Base-by-base conservation (phyloP, 2,329 filamentous ascomycete genomes). In the Aspergillus neoniger region DNA sequence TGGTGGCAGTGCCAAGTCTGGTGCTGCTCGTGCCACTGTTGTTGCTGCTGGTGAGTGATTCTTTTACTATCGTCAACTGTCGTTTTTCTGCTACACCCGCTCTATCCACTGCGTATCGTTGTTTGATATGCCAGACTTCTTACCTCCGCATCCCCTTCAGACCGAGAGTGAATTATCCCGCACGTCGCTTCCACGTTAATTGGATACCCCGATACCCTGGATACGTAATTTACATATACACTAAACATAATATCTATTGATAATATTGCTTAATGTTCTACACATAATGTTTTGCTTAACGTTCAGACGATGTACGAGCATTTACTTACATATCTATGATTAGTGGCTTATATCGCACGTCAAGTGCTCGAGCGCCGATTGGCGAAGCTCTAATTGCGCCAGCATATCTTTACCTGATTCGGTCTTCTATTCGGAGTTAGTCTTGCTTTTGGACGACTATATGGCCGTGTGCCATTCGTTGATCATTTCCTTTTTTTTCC, bases 11-110 rank as follows among this genome's bases (percentile, higher is more conserved):
- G 74, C 72, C 15, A 76, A 72, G 57, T 69, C 73, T 7, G 77
- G 75, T 32, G 70, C 73, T 49, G 65, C 72, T 9, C 70, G 78
- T 36, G 76, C 71, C 60, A 67, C 72, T 15, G 67, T 71, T 63
- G 68, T 75, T 63, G 72, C 76, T 64, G 69, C 76, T 51, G 70
- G 78, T 80, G 66, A 78, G 78, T 79, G 59, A 70, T 56, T 43
- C 25, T 57, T 57, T 32, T 49, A 32, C 17, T 21, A 14, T 14
- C 12, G 15, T 10, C 17, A 2, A 5, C 4, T 14, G 32, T 36
- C 32, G 4, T 14, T 36, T 15, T 14, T 15, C 1, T 15, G 10
- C 32, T 36, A 6, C 32, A 15, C 15, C 32, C 32, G 5, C 10
- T 36, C 5, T 4, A 5, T 5, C 12, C 4, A 14, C 32, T 36